Base-by-base conservation (phyloP, 164 flowering plant species). In the Paratinospora sagittata region DNA sequence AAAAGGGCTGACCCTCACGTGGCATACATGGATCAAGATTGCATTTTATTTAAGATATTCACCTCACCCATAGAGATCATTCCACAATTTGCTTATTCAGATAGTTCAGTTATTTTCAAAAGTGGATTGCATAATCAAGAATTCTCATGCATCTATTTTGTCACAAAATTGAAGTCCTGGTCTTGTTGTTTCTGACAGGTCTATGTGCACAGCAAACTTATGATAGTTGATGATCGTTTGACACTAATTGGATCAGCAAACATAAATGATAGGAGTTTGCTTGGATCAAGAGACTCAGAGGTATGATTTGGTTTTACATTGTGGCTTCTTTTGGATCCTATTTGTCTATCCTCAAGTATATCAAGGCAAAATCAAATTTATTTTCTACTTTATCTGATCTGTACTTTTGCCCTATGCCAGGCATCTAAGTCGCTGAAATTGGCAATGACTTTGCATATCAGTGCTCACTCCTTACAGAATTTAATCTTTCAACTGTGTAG, bases 271-370 rank as follows among this genome's bases (percentile, higher is more conserved):
- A 80, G 99, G 72, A 96, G 99, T 78, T 85, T 96, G 76, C 92
- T 96, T 65, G 99, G 99, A 61, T 90, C 96, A 63, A 82, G 99
- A 82, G 99, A 95, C 76, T 95, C 99, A 61, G 99, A 95, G 97
- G 99, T 95, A 89, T 64, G 37, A 52, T 57, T 61, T 65, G 17
- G 26, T 61, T 65, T 49, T 34, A 13, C 4, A 1, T 67, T 19
- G 24, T 43, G 13, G 37, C 14, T 62, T 70, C 27, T 12, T 34
- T 63, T 36, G 13, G 34, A 17, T 39, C 6, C 7, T 30, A 45
- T n/a, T 17, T 52, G 21, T 52, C n/a, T n/a, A 19, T n/a, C 19
- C 21, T 52, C 14, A 0, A 5, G 23, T 43, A 65, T n/a, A 30
- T 37, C 9, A 34, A 27, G 34, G 34, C 34, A 30, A 30, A 30